Base-by-base conservation (phyloP, 1,284 basidiomycete genomes). In the Cutaneotrichosporon cyanovorans region DNA sequence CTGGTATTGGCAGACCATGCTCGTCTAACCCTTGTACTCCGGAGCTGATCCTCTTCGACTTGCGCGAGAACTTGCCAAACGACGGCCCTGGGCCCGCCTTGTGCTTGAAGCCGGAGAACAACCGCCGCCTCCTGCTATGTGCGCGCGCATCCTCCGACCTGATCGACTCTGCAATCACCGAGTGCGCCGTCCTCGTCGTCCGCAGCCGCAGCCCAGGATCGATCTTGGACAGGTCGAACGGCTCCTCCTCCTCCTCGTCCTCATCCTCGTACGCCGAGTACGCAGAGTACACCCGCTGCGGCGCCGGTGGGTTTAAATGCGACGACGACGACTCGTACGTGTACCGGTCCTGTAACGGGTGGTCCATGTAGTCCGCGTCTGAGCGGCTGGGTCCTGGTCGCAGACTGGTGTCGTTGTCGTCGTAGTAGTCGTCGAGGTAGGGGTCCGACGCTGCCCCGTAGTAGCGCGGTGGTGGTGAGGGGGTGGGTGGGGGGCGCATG, bases 111-210 rank as follows among this genome's bases (percentile, higher is more conserved):
- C 75, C 75, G 37, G 75, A 68, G 32, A 81, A 77, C 35, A 68
- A 30, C 40, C 60, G 54, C 36, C 58, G 50, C 71, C 80, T 55
- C 35, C 65, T 65, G 56, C 83, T 74, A 43, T 77, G 74, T 60
- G 83, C 79, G 9, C 82, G 80, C 43, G 83, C 77, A 54, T 81
- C 77, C 65, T 93, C 89, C 38, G 82, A 79, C 42, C 80, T 78
- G 43, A 86, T 82, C 9, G 84, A 85, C 72, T 91, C 87, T 56
- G 86, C 85, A 56, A 93, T 82, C 23, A 86, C 87, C 16, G 84
- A 87, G 12, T 85, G 82, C 2, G 90, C 89, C 2, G 90, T 93
- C 56, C 84, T 81, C 18, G 89, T 86, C 0, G 89, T 91, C 45
- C 87, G 80, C 45, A 95, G 76, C 28, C 86, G 82, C 8, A 90